These are phyloP conservation scores for Fomitopsis palustris DNA, from an alignment of 1,284 basidiomycete genomes.

Conservation along the genomic window DNA sequence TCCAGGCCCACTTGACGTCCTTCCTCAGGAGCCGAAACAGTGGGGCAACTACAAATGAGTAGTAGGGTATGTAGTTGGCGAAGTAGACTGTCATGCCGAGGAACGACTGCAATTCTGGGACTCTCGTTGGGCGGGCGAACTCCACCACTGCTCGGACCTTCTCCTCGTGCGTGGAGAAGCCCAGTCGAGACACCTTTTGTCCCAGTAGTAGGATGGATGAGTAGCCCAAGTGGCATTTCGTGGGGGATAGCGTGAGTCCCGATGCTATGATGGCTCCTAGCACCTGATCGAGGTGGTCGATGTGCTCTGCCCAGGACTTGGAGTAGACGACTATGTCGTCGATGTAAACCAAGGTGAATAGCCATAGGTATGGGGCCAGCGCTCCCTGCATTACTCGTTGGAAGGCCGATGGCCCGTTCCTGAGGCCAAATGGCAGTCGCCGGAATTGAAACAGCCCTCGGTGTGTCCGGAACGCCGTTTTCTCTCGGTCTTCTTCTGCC, in stretches of 20 bases:
- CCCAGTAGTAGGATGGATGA: slow-evolving; percentile 30
- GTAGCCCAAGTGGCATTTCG: slow-evolving; percentile 33
- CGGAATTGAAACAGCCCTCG: slow-evolving; percentile 37
- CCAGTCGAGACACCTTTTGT: slow-evolving; percentile 32
- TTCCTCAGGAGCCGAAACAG: slow-evolving; percentile 21
- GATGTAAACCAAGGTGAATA: slow-evolving; percentile 36
- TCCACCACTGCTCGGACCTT: slow-evolving; percentile 25
- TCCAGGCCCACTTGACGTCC: slow-evolving; percentile 15
- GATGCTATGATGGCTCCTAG: slow-evolving; percentile 25
- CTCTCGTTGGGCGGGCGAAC: slow-evolving; percentile 20
- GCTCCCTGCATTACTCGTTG: slow-evolving; percentile 38
- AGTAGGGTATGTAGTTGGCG: slow-evolving; percentile 28
- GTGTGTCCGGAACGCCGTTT: slow-evolving; percentile 38
- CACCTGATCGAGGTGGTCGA: slow-evolving; percentile 23
- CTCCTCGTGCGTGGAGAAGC: slow-evolving; percentile 27
- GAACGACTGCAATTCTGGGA: slow-evolving; percentile 26
- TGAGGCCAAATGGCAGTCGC: slow-evolving; percentile 39
- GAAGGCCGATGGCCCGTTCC: slow-evolving; percentile 38
- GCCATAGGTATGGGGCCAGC: slow-evolving; percentile 35
- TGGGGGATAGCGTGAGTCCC: slow-evolving; percentile 30
- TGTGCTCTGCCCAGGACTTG: slow-evolving; percentile 29
- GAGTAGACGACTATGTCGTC: slow-evolving; percentile 37
- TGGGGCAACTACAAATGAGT: slow-evolving; percentile 25
- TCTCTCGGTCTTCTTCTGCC: slow-evolving; percentile 24
- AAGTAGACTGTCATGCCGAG: slow-evolving; percentile 33